Evolutionary conservation across 495 filamentous ascomycete genomes (phyloP).

Genomic region (Aspergillus ostianus): DNA sequence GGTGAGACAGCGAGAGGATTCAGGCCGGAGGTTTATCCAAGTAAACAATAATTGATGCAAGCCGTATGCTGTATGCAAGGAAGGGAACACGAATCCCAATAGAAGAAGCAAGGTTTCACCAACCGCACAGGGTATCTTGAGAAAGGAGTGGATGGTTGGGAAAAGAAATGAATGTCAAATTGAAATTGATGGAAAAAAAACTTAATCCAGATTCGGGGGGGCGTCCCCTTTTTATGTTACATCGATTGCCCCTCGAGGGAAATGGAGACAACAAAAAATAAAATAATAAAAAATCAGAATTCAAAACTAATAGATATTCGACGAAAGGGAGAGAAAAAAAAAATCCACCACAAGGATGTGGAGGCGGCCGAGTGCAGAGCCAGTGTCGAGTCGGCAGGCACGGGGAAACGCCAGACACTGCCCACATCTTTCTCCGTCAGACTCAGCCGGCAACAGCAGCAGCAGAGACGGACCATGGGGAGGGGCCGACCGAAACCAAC

Average conservation of each 20-base stretch:
- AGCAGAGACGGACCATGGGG: neutral
- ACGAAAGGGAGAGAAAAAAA: neutral
- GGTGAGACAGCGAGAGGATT: neutral
- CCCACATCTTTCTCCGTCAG: slow-evolving; percentile 2
- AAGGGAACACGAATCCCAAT: neutral
- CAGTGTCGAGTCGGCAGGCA: slow-evolving; percentile 9
- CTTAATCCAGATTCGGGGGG: slow-evolving; percentile 1
- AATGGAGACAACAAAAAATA: neutral
- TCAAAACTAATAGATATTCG: neutral
- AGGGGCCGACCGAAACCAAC: slow-evolving; percentile 18
- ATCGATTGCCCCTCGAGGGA: slow-evolving; percentile 2
- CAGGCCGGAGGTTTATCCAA: neutral
- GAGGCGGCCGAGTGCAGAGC: slow-evolving; percentile 8
- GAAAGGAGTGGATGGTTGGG: neutral
- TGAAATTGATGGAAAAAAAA: neutral
- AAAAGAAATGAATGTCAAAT: neutral
- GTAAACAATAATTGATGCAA: slow-evolving; percentile 1
- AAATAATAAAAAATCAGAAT: neutral
- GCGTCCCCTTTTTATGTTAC: slow-evolving; percentile 11
- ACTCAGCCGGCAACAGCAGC: slow-evolving; percentile 1
- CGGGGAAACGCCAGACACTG: slow-evolving; percentile 1
- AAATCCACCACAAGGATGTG: neutral
- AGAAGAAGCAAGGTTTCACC: neutral
- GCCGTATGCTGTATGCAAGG: neutral
- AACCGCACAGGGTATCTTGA: neutral